Conservation (phyloP, 305 asterid species). For the Fraxinus albicans region DNA sequence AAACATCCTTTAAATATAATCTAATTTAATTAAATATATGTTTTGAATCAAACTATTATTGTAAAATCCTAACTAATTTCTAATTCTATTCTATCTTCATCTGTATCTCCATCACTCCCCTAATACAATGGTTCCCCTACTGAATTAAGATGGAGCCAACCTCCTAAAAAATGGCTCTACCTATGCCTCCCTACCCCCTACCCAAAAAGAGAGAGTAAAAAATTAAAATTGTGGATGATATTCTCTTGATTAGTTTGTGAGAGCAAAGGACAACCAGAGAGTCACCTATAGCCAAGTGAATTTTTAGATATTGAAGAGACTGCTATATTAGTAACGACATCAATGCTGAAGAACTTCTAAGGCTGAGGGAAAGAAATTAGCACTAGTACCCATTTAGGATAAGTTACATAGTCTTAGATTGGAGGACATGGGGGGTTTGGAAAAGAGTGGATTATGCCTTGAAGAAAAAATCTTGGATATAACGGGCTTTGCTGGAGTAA, state of each 20-base stretch:
- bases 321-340: not conserved
- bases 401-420: not conserved
- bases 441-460: not conserved
- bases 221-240: not conserved
- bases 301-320: not conserved
- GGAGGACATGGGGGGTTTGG: not conserved
- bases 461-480: not conserved
- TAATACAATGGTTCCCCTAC: not conserved
- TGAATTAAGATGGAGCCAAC: not conserved
- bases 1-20: no score
- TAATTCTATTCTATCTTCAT: no score
- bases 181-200: not conserved
- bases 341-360: not conserved
- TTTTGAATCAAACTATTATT: not conserved
- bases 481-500: not conserved
- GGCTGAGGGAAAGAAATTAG: not conserved
- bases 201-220: not conserved
- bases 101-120: not conserved
- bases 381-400: not conserved
- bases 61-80: not conserved
- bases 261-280: not conserved
- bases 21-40: not conserved
- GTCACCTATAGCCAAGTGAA: not conserved
- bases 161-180: not conserved
- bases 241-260: not conserved